A percentile compares a stretch with the other conserved stretches of the same genome.
Conservation (phyloP, 805 yeast genomes). For the Metschnikowia peoriensis region DNA sequence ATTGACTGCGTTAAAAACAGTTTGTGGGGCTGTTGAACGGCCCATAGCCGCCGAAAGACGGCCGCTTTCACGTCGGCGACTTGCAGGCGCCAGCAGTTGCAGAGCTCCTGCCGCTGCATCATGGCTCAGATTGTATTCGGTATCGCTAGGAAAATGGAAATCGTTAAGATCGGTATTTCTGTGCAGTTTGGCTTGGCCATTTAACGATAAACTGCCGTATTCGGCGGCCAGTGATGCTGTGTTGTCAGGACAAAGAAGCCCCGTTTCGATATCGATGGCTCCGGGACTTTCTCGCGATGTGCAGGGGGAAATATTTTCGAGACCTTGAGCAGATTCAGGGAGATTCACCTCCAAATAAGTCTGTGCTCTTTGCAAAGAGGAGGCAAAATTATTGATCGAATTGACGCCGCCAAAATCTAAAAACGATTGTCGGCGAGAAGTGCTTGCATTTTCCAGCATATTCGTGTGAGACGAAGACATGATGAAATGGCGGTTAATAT, state of each 20-base stretch:
- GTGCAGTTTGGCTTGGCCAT: not conserved
- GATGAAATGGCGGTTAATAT: not conserved
- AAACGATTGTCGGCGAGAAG: slow-evolving; percentile 26
- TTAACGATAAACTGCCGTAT: not conserved
- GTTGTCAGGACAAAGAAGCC: slow-evolving; percentile 1
- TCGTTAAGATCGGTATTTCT: slow-evolving; percentile 13
- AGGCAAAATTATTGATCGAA: slow-evolving; percentile 39
- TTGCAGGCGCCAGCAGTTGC: not conserved
- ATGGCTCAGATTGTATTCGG: slow-evolving; percentile 7
- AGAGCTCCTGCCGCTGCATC: not conserved
- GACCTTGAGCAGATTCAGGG: not conserved
- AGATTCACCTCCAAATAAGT: slow-evolving; percentile 9
- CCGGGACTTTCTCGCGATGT: slow-evolving; percentile 9
- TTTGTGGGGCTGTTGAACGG: slow-evolving; percentile 60
- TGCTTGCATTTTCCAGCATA: not conserved
- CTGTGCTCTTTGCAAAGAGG: slow-evolving; percentile 40
- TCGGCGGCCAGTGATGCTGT: not conserved
- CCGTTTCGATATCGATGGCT: not conserved
- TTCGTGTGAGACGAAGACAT: slow-evolving; percentile 1
- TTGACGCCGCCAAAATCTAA: slow-evolving; percentile 36
- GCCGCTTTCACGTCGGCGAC: slow-evolving; percentile 27
- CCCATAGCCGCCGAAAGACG: slow-evolving; percentile 6
- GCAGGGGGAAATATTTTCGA: slow-evolving; percentile 17
- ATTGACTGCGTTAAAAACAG: slow-evolving; percentile 74
- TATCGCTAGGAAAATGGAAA: slow-evolving; percentile 20